Conservation (phyloP, 1,284 basidiomycete species). For the Anthracocystis walkeri region DNA sequence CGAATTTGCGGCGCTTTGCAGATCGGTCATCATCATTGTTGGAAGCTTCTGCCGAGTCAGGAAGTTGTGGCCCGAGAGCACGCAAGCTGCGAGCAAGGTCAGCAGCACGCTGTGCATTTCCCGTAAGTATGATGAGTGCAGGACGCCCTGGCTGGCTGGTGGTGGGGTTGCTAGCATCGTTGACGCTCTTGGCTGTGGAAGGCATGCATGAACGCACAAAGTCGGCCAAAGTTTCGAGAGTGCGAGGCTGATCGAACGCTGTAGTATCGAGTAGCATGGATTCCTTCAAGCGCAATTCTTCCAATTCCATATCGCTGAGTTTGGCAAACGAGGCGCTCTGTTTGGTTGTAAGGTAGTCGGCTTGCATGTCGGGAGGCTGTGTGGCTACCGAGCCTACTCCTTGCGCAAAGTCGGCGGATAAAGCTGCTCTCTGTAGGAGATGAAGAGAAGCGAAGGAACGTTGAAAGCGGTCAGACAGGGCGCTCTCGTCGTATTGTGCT, state of each 20-base stretch:
- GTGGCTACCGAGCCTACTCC: slow-evolving; percentile 46
- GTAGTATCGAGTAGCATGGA: slow-evolving; percentile 52
- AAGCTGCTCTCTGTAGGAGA: slow-evolving; percentile 43
- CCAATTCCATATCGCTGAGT: slow-evolving; percentile 60
- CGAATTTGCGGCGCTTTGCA: slow-evolving; percentile 35
- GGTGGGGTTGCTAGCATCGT: slow-evolving; percentile 20
- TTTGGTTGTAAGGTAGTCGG: slow-evolving; percentile 58
- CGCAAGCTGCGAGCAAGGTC: slow-evolving; percentile 57
- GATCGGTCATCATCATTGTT: slow-evolving; percentile 18
- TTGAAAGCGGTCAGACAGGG: background rate
- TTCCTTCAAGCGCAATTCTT: slow-evolving; percentile 53
- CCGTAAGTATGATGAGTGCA: slow-evolving; percentile 54
- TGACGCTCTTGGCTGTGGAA: slow-evolving; percentile 21
- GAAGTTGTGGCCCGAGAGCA: slow-evolving; percentile 38
- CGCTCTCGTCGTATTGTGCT: background rate
- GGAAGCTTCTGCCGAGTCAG: slow-evolving; percentile 19
- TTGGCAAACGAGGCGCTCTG: slow-evolving; percentile 55
- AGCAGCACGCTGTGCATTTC: slow-evolving; percentile 64
- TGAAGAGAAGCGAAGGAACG: background rate
- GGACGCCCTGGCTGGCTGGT: slow-evolving; percentile 43
- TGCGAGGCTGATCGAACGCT: slow-evolving; percentile 31
- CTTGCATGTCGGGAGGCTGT: slow-evolving; percentile 58
- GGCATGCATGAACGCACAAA: slow-evolving; percentile 52
- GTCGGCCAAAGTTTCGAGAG: slow-evolving; percentile 31
- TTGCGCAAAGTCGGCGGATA: slow-evolving; percentile 42